phyloP scores from a whole-genome alignment of 306 rosid genomes.

The Benincasa hispida region DNA sequence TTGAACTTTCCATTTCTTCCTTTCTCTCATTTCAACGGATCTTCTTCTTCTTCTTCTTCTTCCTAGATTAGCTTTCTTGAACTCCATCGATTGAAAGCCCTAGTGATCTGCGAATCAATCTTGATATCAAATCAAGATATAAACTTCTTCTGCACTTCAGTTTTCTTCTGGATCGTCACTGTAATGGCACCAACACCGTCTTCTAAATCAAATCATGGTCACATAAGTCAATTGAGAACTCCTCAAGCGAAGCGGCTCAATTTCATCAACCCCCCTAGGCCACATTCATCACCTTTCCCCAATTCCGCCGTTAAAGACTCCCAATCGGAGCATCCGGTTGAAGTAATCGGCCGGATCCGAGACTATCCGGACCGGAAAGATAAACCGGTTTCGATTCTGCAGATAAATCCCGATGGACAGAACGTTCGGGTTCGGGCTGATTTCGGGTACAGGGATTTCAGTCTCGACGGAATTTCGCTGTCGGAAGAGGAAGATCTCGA shows the following conservation, averaged over 20 bases:
- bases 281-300: constrained; percentile 51
- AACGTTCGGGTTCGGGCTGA: constrained; percentile 71
- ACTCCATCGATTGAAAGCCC: not conserved
- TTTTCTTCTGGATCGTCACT: not conserved
- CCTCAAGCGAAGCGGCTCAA: constrained; percentile 82
- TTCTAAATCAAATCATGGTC: constrained; percentile 38
- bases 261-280: constrained; percentile 37
- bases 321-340: constrained; percentile 77
- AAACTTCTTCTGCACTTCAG: not conserved
- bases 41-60: not conserved
- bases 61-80: not conserved
- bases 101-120: not conserved
- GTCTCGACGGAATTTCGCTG: constrained; percentile 82
- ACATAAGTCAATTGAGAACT: constrained; percentile 40
- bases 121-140: not conserved
- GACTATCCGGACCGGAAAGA: constrained; percentile 80
- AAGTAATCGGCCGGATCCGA: constrained; percentile 82
- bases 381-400: constrained; percentile 44
- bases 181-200: constrained; percentile 96
- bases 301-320: constrained; percentile 31
- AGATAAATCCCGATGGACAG: constrained; percentile 34
- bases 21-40: not conserved
- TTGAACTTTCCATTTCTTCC: not conserved
- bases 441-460: constrained; percentile 85
- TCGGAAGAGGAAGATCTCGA: constrained; percentile 80